Conservation (phyloP, 1,284 basidiomycete species). For the Leccinum huronense region DNA sequence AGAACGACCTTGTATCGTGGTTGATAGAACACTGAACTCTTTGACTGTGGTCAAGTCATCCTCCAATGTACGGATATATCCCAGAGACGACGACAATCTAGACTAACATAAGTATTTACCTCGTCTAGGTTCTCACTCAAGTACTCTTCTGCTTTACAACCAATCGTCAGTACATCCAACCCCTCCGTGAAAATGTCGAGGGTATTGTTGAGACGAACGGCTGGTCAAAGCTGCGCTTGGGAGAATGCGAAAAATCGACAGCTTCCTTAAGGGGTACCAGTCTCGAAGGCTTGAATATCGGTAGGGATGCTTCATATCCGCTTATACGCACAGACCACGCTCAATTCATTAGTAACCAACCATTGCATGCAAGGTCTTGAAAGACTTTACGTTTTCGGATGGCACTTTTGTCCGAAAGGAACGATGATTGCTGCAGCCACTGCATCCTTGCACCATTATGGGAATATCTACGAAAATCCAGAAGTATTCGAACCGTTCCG, state of each 20-base stretch:
- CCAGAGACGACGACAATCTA: too few species aligned
- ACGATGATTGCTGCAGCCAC: slow-evolving; percentile 26
- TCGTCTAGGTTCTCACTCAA: too few species aligned
- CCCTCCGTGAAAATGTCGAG: slow-evolving; percentile 45
- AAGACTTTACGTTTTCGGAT: slow-evolving; percentile 41
- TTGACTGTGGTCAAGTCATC: too few species aligned
- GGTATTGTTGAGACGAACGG: slow-evolving; percentile 37
- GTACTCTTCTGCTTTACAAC: too few species aligned
- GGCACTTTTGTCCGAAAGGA: slow-evolving; percentile 43
- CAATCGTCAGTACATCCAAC: too few species aligned
- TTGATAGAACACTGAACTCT: too few species aligned
- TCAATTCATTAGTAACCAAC: slow-evolving; percentile 28
- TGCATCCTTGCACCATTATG: slow-evolving; percentile 30
- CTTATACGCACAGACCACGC: neutral
- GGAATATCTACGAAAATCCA: slow-evolving; percentile 26
- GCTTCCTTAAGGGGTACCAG: slow-evolving; percentile 46
- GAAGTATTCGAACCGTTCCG: slow-evolving; percentile 36
- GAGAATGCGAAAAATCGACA: slow-evolving; percentile 46
- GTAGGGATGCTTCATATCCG: slow-evolving; percentile 21
- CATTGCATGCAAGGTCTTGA: slow-evolving; percentile 35
- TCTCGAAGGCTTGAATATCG: slow-evolving; percentile 27
- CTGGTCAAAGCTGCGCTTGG: slow-evolving; percentile 41
- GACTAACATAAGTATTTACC: too few species aligned
- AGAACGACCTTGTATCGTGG: too few species aligned
- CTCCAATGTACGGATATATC: too few species aligned